Evolutionary conservation across 2,329 filamentous ascomycete species (phyloP).

Genomic region (Hirsutella thompsonii): DNA sequence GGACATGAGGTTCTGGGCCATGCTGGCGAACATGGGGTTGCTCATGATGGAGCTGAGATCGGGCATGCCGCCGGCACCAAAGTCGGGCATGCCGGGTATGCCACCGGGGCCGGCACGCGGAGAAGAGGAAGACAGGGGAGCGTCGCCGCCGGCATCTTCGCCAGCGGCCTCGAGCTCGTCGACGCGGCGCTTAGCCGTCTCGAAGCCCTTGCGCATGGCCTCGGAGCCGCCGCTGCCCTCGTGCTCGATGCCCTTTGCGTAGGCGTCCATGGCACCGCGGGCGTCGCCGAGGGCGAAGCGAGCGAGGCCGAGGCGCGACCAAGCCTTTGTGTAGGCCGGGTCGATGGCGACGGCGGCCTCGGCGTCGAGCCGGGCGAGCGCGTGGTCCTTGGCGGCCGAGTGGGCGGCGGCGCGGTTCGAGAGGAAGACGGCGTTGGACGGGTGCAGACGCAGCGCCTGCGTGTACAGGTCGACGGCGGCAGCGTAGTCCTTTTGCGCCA

Average conservation of each 20-base stretch:
- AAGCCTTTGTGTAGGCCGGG: slow-evolving; percentile 92
- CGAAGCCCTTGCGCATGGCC: slow-evolving; percentile 92
- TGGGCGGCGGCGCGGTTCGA: slow-evolving; percentile 95
- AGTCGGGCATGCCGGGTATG: neutral
- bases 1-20: slow-evolving; percentile 95
- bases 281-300: slow-evolving; percentile 86
- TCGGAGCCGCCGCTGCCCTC: slow-evolving; percentile 92
- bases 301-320: slow-evolving; percentile 85
- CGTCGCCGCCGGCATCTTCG: slow-evolving; percentile 7
- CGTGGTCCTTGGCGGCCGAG: slow-evolving; percentile 73
- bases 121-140: slow-evolving; percentile 25
- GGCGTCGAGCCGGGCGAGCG: slow-evolving; percentile 72
- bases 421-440: slow-evolving; percentile 88
- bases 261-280: slow-evolving; percentile 87
- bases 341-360: slow-evolving; percentile 82
- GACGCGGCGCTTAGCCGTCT: slow-evolving; percentile 81
- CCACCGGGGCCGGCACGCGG: slow-evolving; percentile 14
- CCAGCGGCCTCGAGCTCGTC: slow-evolving; percentile 57
- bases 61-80: slow-evolving; percentile 59
- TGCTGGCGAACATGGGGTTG: slow-evolving; percentile 96
- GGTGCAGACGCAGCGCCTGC: slow-evolving; percentile 67
- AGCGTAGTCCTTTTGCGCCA: slow-evolving; percentile 85
- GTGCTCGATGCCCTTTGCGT: slow-evolving; percentile 80
- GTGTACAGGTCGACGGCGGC: slow-evolving; percentile 78
- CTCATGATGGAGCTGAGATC: slow-evolving; percentile 81